These are phyloP conservation scores for Plasmopara halstedii DNA, from an alignment of 352 stramenopile species.

Conservation along the genomic window DNA sequence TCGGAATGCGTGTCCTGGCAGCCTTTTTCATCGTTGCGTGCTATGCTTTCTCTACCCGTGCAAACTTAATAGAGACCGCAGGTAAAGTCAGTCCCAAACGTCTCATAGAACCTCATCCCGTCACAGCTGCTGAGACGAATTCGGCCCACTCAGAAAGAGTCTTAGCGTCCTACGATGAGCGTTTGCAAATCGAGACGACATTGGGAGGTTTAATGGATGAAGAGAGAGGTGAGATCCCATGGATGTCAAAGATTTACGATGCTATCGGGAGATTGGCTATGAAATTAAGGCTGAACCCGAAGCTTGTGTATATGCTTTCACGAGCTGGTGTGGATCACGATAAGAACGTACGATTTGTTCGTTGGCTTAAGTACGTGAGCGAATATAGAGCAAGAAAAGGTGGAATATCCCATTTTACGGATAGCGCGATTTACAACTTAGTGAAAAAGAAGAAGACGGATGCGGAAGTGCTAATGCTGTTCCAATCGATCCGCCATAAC, in stretches of 20 bases:
- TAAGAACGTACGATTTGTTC: not conserved
- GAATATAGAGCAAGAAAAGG: not conserved
- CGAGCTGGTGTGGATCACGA: not conserved
- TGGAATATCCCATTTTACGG: not conserved
- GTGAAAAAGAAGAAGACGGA: not conserved
- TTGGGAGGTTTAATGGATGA: not conserved
- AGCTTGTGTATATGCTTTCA: not conserved
- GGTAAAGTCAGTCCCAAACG: no score
- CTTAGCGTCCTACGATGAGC: no score
- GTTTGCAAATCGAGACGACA: not conserved
- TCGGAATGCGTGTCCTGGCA: no score
- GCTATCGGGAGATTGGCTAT: not conserved
- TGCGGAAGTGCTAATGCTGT: not conserved
- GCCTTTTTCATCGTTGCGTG: no score
- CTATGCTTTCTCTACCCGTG: no score
- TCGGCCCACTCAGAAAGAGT: no score
- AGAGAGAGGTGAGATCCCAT: not conserved
- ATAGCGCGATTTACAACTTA: not conserved
- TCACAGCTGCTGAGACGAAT: no score
- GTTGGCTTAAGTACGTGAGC: not conserved
- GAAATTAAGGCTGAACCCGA: not conserved
- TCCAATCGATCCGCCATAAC: not conserved
- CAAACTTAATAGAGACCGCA: no score
- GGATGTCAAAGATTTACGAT: not conserved
- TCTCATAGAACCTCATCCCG: no score